Evolutionary conservation across 768 basidiomycete species (phyloP), one percentile per base, ranked within the genome.

Genomic region (Tricholoma bakamatsutake): DNA sequence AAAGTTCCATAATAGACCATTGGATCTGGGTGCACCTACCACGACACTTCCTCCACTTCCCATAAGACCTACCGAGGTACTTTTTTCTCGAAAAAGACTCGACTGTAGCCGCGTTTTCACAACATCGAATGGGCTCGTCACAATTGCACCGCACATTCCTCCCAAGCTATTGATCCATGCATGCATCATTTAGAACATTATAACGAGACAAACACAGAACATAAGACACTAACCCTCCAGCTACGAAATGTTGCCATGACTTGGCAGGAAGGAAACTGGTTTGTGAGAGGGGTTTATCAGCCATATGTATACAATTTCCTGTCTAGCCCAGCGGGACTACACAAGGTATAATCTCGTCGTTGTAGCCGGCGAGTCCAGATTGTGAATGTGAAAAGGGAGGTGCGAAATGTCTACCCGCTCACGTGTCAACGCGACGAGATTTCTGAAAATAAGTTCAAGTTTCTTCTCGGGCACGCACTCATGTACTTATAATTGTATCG

Each of bases 81-180:
- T 71, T 54, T 76, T 76, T 61, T 71, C 69, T 1, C 71, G 70
- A 55, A 94, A 97, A 18, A 98, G 74, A 70, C 86, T 86, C 2
- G 93, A 96, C 72, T 99, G 97, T 6, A 98, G 76, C 3, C 97
- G 87, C 42, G 97, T 99, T 75, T 98, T 98, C 59, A 98, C 94
- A 31, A 99, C 93, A 70, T 99, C 97, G 64, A 99, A 96, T 0
- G 97, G 96, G 43, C 93, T 93, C 0, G 97, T 99, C 3, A 98
- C 87, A 57, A 97, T 88, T 15, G 94, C 94, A 33, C 96, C 97
- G 65, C 92, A 92, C 94, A 98, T 96, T 39, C 95, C 97, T 24
- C 96, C 97, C 15, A 98, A 75, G 18, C 96, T 98, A 54, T 53
- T 28, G 30, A 30, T 18, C 30, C 2, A 21, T 37, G 58, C n/a